Evolutionary conservation across 257 asterid species (phyloP), one percentile per base, ranked within the genome.

Genomic region (Lycium barbarum): DNA sequence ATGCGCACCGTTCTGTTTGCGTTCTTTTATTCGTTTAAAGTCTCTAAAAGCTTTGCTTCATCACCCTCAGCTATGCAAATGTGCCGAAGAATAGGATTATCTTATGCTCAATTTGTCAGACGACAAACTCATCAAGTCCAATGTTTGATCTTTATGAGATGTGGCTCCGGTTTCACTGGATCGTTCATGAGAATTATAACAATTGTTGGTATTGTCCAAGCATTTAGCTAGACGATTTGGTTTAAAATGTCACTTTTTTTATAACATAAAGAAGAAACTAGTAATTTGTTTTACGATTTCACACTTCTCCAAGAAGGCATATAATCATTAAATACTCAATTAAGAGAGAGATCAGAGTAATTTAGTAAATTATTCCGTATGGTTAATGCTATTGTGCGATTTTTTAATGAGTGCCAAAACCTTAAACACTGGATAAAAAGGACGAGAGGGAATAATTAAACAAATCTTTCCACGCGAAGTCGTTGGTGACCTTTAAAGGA

Each of bases 91-190:
- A 11, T 12, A 47, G 38, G 43, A 49, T 2, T 49, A 22, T 47
- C 18, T 47, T 74, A 49, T 74, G 81, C 43, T 73, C 47, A 47
- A 20, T 40, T 71, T 17, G 33, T 43, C 13, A 8, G 7, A 61
- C 11, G 35, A 7, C 35, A 61, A n/a, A 57, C 14, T 57, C 20
- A 57, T 57, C 20, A 58, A 58, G 71, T 63, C 18, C 38, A 71
- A 38, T n/a, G 78, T 70, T 18, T 70, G 14, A 70, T 70, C 26
- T 17, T 43, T 72, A 18, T 73, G 61, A 74, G 61, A 74, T 20
- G 81, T 74, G 40, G 20, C 54, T 18, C 13, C 57, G 43, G 10
- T 43, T 72, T 72, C 36, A 43, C 57, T 72, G 10, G 80, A 74
- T 22, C 13, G 43, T 20, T n/a, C 54, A 40, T 17, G 20, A 11